A percentile compares a stretch with the other conserved stretches of the same genome.
Evolutionary conservation across 1,284 basidiomycete genomes (phyloP).

Genomic region (Butyriboletus appendiculatus): DNA sequence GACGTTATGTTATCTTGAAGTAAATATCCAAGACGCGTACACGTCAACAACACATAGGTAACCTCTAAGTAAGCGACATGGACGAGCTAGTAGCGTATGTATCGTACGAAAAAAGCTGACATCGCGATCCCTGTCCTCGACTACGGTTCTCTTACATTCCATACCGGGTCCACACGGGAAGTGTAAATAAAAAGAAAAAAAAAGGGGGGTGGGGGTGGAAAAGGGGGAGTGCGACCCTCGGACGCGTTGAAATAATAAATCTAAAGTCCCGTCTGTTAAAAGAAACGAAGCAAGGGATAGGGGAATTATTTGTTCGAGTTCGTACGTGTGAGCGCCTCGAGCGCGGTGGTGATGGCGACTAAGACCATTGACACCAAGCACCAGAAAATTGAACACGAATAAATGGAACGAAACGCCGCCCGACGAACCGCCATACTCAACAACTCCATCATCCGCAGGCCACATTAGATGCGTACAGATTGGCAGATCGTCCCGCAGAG

Average conservation of each 20-base stretch:
- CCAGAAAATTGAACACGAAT: not conserved
- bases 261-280: not conserved
- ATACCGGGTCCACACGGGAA: not conserved
- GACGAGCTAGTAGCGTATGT: not conserved
- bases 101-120: not conserved
- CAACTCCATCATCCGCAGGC: not conserved
- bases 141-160: not conserved
- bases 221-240: no score
- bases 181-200: not conserved
- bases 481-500: not conserved
- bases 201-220: not conserved
- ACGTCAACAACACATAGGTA: no score
- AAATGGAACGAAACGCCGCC: not conserved
- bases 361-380: not conserved
- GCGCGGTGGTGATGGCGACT: not conserved
- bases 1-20: no score
- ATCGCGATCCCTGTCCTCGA: not conserved
- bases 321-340: not conserved
- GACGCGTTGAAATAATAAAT: not conserved
- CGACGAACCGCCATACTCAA: not conserved
- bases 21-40: no score
- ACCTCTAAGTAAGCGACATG: no score
- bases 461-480: conserved; percentile 6
- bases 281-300: not conserved
- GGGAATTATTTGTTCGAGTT: not conserved